A percentile compares a stretch with the other conserved stretches of the same genome.
Evolutionary conservation across 1,284 basidiomycete genomes (phyloP).

Genomic region (Anthracocystis walkeri): DNA sequence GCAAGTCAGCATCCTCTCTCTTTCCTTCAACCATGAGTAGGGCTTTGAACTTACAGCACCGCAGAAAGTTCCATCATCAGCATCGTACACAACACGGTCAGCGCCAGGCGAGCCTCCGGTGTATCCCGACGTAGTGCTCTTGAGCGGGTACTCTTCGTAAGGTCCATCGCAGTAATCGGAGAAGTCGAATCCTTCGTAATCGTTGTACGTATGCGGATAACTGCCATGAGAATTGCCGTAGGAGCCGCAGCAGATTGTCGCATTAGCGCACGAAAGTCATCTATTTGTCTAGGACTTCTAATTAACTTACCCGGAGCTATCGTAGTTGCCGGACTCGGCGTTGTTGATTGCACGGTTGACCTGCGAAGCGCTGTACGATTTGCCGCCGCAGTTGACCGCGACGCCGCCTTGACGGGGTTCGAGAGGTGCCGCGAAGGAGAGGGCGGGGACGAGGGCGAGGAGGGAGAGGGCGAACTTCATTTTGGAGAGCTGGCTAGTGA

Average conservation of each 20-base stretch:
- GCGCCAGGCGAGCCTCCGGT: slow-evolving; percentile 58
- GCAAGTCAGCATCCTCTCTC: not conserved
- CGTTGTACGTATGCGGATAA: slow-evolving; percentile 55
- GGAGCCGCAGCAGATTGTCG: too few relatives aligned
- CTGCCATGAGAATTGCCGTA: too few relatives aligned
- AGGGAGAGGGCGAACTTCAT: slow-evolving; percentile 53
- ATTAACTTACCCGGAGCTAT: slow-evolving; percentile 17
- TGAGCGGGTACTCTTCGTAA: slow-evolving; percentile 48
- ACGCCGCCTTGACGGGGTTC: slow-evolving; percentile 49
- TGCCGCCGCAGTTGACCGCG: slow-evolving; percentile 48
- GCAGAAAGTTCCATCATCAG: slow-evolving; percentile 42
- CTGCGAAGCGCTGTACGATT: slow-evolving; percentile 35
- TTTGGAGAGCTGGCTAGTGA: slow-evolving; percentile 14
- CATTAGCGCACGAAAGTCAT: too few relatives aligned
- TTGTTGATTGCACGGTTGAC: slow-evolving; percentile 53
- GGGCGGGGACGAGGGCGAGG: slow-evolving; percentile 42
- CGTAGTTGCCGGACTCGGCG: slow-evolving; percentile 32
- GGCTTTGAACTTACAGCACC: slow-evolving; percentile 37
- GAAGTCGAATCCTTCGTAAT: slow-evolving; percentile 59
- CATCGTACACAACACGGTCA: slow-evolving; percentile 55
- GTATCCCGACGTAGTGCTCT: slow-evolving; percentile 25
- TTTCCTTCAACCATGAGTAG: too few relatives aligned
- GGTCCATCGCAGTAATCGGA: slow-evolving; percentile 48
- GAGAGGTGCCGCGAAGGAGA: slow-evolving; percentile 45
- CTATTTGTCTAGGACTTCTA: too few relatives aligned